Conservation (phyloP, 208 protist species). For the Wallacemonas sp. region DNA sequence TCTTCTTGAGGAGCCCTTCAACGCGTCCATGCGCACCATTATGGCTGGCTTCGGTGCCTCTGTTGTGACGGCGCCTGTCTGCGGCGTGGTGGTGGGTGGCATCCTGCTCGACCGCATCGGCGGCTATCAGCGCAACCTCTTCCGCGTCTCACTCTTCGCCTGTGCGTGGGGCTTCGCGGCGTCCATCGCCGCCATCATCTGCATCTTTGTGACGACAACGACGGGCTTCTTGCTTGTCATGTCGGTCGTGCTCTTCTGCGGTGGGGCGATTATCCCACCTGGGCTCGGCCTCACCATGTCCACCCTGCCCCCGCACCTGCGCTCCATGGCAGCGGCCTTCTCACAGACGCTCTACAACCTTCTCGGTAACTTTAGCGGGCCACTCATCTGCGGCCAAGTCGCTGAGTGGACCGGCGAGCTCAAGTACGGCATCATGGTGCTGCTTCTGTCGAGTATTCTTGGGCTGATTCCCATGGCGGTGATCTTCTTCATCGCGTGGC, state of each 20-base stretch:
- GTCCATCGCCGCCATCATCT: slow-evolving; percentile 64
- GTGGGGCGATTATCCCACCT: slow-evolving; percentile 79
- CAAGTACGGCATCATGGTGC: slow-evolving; percentile 72
- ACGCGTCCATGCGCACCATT: slow-evolving; percentile 79
- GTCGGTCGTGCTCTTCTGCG: slow-evolving; percentile 87
- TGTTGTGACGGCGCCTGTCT: slow-evolving; percentile 81
- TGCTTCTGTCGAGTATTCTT: slow-evolving; percentile 62
- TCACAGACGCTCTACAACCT: slow-evolving; percentile 88
- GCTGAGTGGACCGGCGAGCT: slow-evolving; percentile 64
- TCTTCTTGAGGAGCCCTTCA: slow-evolving; percentile 73
- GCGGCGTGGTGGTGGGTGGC: slow-evolving; percentile 82
- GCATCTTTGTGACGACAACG: slow-evolving; percentile 74
- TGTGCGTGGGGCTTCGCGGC: slow-evolving; percentile 53
- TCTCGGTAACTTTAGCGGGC: slow-evolving; percentile 88
- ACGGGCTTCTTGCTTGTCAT: slow-evolving; percentile 75
- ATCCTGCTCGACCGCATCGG: slow-evolving; percentile 85
- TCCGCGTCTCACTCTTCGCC: slow-evolving; percentile 55
- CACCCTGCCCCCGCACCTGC: slow-evolving; percentile 56
- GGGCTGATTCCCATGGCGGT: slow-evolving; percentile 64
- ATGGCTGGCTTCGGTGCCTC: slow-evolving; percentile 80
- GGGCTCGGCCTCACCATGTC: slow-evolving; percentile 80
- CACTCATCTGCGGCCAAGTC: slow-evolving; percentile 83
- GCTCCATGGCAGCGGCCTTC: slow-evolving; percentile 69
- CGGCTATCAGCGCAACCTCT: slow-evolving; percentile 80
- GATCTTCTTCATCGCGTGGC: slow-evolving; percentile 41